A percentile compares a stretch with the other conserved stretches of the same genome.
Evolutionary conservation across 2,329 filamentous ascomycete species (phyloP).

Genomic region (Aspergillus vadensis): DNA sequence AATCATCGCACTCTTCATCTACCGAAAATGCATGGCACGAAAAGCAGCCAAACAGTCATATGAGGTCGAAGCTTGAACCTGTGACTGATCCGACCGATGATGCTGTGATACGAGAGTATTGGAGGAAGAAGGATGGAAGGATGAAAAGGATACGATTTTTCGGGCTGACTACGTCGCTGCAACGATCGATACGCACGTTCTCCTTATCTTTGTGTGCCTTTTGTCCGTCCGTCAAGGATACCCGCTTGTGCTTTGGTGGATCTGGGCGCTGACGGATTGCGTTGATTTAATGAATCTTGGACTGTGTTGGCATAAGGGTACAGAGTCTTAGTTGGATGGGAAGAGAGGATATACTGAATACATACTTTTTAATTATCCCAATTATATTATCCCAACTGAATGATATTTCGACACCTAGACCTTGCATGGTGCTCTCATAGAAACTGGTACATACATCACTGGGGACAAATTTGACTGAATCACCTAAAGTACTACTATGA

Average conservation of each 20-base stretch:
- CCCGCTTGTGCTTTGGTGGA: conserved; percentile 1
- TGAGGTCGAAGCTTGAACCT: conserved; percentile 6
- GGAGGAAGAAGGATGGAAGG: background rate
- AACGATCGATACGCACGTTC: background rate
- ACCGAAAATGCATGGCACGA: conserved; percentile 44
- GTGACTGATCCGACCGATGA: background rate
- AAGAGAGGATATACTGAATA: background rate
- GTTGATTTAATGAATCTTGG: background rate
- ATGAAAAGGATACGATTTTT: background rate
- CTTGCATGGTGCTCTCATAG: too few relatives aligned
- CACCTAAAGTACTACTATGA: background rate
- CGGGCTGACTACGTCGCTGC: background rate
- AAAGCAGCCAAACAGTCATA: conserved; percentile 30
- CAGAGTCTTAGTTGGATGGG: background rate
- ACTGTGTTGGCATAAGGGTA: background rate
- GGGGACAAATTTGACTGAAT: too few relatives aligned
- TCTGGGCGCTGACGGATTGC: background rate
- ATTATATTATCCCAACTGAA: background rate
- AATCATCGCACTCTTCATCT: conserved; percentile 53
- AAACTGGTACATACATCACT: too few relatives aligned
- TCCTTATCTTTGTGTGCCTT: background rate
- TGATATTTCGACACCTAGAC: background rate
- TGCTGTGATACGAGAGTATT: background rate
- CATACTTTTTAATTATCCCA: background rate
- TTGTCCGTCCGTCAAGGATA: conserved; percentile 3